These are phyloP conservation scores for Sordariomycetes sp. DNA, from an alignment of 2,329 filamentous ascomycete genomes.

Conservation along the genomic window DNA sequence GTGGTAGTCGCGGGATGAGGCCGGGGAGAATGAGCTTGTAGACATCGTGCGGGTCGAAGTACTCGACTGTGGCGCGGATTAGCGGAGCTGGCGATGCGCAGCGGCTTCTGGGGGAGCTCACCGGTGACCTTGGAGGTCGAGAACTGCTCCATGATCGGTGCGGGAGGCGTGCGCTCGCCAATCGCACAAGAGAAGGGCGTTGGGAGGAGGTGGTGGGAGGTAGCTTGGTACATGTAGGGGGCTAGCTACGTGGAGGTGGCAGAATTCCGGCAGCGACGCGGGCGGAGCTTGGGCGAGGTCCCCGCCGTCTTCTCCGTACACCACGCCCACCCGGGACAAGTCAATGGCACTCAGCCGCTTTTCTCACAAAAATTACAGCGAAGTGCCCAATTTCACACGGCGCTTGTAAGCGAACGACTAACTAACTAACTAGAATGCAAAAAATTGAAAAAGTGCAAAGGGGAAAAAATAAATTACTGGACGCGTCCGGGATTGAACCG, in stretches of 20 bases:
- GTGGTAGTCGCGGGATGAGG: slow-evolving; percentile 64
- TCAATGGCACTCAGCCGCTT: too few species aligned
- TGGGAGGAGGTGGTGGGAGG: not conserved
- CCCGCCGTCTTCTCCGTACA: too few species aligned
- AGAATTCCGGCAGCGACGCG: too few species aligned
- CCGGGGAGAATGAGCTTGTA: slow-evolving; percentile 72
- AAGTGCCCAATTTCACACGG: too few species aligned
- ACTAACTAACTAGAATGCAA: not conserved
- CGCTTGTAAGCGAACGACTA: too few species aligned
- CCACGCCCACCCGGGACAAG: too few species aligned
- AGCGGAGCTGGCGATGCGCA: not conserved
- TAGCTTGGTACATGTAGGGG: too few species aligned
- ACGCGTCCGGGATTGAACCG: not conserved
- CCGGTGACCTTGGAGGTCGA: slow-evolving; percentile 69
- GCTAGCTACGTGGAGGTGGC: not conserved
- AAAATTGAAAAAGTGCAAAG: not conserved
- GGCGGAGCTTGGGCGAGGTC: too few species aligned
- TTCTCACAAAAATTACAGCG: too few species aligned
- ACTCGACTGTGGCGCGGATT: slow-evolving; percentile 56
- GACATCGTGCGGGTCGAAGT: slow-evolving; percentile 82
- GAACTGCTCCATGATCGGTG: slow-evolving; percentile 47
- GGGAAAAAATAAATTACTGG: not conserved
- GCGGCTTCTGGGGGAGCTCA: slow-evolving; percentile 17
- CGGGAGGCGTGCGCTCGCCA: not conserved
- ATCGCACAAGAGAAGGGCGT: not conserved